A percentile compares a stretch with the other conserved stretches of the same genome.
phyloP scores from a whole-genome alignment of 441 rosid species.

The Jatropha multifida region DNA sequence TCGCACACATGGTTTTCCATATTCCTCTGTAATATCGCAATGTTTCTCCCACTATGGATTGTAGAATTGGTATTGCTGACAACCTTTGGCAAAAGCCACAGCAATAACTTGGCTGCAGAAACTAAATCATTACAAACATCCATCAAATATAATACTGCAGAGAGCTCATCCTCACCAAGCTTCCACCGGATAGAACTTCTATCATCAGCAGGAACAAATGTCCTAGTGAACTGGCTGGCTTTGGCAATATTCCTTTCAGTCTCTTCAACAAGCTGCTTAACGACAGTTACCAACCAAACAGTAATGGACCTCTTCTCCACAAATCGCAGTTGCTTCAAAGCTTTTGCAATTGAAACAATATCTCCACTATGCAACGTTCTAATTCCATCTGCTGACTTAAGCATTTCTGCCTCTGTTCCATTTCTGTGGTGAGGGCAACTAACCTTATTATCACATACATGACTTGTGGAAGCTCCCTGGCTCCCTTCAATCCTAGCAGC shows the following conservation, averaged over 20 bases:
- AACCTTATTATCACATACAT: constrained; percentile 82
- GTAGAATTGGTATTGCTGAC: constrained; percentile 57
- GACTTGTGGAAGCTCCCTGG: constrained; percentile 99
- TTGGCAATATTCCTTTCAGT: constrained; percentile 60
- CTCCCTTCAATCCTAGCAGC: constrained; percentile 98
- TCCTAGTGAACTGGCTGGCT: constrained; percentile 59
- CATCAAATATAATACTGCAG: constrained; percentile 68
- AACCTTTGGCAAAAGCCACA: constrained; percentile 91
- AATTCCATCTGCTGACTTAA: constrained; percentile 55
- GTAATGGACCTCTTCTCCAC: constrained; percentile 78
- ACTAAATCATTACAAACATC: constrained; percentile 81
- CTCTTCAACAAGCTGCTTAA: constrained; percentile 85
- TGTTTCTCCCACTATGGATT: constrained; percentile 73
- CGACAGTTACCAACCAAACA: constrained; percentile 74
- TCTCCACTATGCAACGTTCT: constrained; percentile 51
- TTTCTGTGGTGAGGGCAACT: constrained; percentile 42
- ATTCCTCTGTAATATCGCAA: constrained; percentile 54
- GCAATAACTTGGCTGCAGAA: constrained; percentile 74
- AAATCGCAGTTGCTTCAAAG: constrained; percentile 73
- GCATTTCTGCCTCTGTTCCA: constrained; percentile 45
- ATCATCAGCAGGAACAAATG: constrained; percentile 66
- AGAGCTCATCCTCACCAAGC: constrained; percentile 93
- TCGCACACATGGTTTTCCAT: constrained; percentile 71
- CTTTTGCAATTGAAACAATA: constrained; percentile 70
- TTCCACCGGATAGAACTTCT: constrained; percentile 68